These are phyloP conservation scores for Candida boleticola DNA, from an alignment of 805 yeast genomes.

Conservation along the genomic window DNA sequence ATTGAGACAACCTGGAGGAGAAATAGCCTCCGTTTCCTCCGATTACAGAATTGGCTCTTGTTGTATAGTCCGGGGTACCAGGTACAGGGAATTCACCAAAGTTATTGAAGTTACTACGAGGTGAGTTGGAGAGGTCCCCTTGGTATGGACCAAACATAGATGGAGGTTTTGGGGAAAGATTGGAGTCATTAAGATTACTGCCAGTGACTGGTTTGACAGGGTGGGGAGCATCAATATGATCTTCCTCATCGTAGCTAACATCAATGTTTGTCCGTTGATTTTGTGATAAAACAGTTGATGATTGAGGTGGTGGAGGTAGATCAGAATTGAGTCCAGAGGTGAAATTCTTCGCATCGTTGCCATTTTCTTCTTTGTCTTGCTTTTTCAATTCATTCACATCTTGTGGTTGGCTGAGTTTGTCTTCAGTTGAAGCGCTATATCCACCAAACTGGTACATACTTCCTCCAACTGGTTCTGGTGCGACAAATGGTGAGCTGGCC, in stretches of 20 bases:
- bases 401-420: neutral
- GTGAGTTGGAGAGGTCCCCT: slow-evolving; percentile 4
- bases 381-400: too few relatives aligned
- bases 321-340: too few relatives aligned
- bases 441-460: slow-evolving; percentile 15
- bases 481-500: neutral
- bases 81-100: slow-evolving; percentile 45
- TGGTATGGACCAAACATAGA: slow-evolving; percentile 30
- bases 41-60: slow-evolving; percentile 43
- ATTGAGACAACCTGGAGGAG: slow-evolving; percentile 41
- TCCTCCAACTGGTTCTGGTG: neutral
- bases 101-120: slow-evolving; percentile 7
- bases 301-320: slow-evolving; percentile 3
- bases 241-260: slow-evolving; percentile 6
- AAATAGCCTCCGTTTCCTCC: slow-evolving; percentile 32
- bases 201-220: neutral
- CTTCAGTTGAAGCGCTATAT: slow-evolving; percentile 1
- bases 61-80: slow-evolving; percentile 44
- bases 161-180: slow-evolving; percentile 2
- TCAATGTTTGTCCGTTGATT: slow-evolving; percentile 5
- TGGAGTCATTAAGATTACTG: neutral
- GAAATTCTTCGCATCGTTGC: too few relatives aligned
- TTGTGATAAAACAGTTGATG: too few relatives aligned
- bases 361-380: too few relatives aligned
- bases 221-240: neutral